These are phyloP conservation scores for Aegilops umbellulata DNA, from an alignment of 176 grass and related monocot species.

Conservation along the genomic window DNA sequence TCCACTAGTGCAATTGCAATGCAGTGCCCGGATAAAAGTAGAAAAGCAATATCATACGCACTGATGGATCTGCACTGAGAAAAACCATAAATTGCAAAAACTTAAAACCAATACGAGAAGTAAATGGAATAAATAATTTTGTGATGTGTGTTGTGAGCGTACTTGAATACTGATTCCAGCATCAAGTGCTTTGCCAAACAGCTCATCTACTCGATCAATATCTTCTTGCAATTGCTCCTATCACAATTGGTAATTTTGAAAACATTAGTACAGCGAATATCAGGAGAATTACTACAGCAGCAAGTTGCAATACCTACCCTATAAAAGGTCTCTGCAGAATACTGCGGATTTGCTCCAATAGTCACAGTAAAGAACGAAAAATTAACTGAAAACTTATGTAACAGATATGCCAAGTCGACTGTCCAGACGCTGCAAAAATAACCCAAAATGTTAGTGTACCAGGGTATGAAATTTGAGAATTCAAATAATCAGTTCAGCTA, in stretches of 20 bases:
- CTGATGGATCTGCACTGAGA: constrained; percentile 94
- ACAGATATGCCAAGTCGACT: constrained; percentile 80
- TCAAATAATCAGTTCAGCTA: background rate
- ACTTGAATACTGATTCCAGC: constrained; percentile 95
- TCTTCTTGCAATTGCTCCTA: constrained; percentile 98
- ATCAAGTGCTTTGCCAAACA: constrained; percentile 83
- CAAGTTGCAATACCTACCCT: constrained; percentile 41
- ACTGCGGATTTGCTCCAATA: constrained; percentile 82
- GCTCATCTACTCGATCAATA: constrained; percentile 61
- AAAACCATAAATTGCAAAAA: constrained; percentile 48
- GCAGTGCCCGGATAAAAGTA: constrained; percentile 72
- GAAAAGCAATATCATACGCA: constrained; percentile 74
- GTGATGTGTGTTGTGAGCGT: constrained; percentile 25
- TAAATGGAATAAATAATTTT: constrained; percentile 1
- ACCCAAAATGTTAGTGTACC: background rate
- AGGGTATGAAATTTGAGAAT: background rate
- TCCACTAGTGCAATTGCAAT: constrained; percentile 94
- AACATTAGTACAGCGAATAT: constrained; percentile 9
- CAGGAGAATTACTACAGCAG: constrained; percentile 3
- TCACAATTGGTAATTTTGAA: constrained; percentile 8
- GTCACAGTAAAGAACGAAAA: constrained; percentile 96
- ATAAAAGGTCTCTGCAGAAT: constrained; percentile 84
- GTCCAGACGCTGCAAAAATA: constrained; percentile 78
- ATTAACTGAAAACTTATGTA: constrained; percentile 79
- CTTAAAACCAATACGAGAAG: constrained; percentile 21